These are phyloP conservation scores for Pichia cabralensis DNA, from an alignment of 805 yeast genomes.

Conservation along the genomic window DNA sequence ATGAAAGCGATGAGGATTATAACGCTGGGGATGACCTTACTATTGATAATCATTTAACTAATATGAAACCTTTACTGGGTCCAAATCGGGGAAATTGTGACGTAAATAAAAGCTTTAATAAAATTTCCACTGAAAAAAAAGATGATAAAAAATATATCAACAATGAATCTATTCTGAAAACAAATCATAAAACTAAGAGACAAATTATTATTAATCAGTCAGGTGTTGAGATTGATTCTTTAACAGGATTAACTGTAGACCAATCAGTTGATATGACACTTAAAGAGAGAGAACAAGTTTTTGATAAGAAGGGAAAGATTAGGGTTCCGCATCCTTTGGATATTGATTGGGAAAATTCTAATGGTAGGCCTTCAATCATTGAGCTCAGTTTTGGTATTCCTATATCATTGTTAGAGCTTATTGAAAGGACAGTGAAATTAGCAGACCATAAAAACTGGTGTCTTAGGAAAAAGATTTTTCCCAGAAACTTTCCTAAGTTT, in stretches of 20 bases:
- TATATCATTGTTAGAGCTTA: constrained; percentile 32
- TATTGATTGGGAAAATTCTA: not conserved
- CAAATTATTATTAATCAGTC: no score
- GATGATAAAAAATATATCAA: no score
- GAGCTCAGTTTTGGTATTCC: constrained; percentile 43
- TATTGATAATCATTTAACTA: no score
- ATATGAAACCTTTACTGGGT: no score
- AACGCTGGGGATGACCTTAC: constrained; percentile 2
- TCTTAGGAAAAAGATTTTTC: constrained; percentile 30
- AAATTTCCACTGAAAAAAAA: not conserved
- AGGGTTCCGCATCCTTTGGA: constrained; percentile 16
- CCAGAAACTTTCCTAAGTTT: constrained; percentile 44
- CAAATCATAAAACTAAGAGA: no score
- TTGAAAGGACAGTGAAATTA: constrained; percentile 35
- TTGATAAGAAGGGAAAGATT: constrained; percentile 2
- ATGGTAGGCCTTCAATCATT: constrained; percentile 15
- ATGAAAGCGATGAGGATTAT: constrained; percentile 7
- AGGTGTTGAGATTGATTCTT: constrained; percentile 7
- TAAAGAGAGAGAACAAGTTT: constrained; percentile 10
- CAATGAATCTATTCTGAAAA: no score
- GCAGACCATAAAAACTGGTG: constrained; percentile 46
- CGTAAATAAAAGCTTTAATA: not conserved
- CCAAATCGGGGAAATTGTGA: not conserved
- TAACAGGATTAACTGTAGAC: constrained; percentile 13
- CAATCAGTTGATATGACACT: constrained; percentile 6